Conservation (phyloP, 345 rosid genomes). For the Pugionium cornutum region DNA sequence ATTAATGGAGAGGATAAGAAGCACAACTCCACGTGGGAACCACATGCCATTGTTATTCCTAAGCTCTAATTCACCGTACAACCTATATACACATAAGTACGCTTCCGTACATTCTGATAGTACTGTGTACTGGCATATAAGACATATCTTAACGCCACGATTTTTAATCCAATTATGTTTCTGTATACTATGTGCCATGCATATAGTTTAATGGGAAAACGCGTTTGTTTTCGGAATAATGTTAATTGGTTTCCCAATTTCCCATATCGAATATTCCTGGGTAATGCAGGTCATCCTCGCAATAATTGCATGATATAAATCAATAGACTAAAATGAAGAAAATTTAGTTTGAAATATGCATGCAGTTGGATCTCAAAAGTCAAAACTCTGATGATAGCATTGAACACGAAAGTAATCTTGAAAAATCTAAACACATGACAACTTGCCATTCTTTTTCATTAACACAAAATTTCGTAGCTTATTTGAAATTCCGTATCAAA, state of each 20-base stretch:
- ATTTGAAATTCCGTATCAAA: too few species aligned
- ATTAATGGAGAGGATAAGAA: constrained; percentile 20
- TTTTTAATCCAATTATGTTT: constrained; percentile 15
- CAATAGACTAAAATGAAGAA: background rate
- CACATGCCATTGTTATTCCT: constrained; percentile 36
- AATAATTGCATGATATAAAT: constrained; percentile 12
- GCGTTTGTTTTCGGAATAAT: constrained; percentile 18
- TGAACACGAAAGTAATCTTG: background rate
- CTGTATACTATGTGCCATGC: constrained; percentile 3
- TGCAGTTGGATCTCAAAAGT: constrained; percentile 12
- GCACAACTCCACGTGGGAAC: constrained; percentile 28
- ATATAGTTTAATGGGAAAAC: constrained; percentile 7
- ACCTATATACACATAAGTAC: constrained; percentile 8
- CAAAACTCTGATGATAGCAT: background rate
- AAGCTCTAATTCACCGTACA: constrained; percentile 28
- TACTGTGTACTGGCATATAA: constrained; percentile 27
- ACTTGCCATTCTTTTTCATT: too few species aligned
- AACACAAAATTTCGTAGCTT: too few species aligned
- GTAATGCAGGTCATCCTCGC: constrained; percentile 15
- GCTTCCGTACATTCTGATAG: constrained; percentile 19
- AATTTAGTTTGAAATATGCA: background rate
- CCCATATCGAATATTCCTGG: background rate
- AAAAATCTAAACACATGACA: too few species aligned
- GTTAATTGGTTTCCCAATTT: background rate
- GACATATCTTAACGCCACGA: constrained; percentile 10